These are phyloP conservation scores for Trichoderma afroharzianum DNA, from an alignment of 2,329 filamentous ascomycete genomes.

Conservation along the genomic window DNA sequence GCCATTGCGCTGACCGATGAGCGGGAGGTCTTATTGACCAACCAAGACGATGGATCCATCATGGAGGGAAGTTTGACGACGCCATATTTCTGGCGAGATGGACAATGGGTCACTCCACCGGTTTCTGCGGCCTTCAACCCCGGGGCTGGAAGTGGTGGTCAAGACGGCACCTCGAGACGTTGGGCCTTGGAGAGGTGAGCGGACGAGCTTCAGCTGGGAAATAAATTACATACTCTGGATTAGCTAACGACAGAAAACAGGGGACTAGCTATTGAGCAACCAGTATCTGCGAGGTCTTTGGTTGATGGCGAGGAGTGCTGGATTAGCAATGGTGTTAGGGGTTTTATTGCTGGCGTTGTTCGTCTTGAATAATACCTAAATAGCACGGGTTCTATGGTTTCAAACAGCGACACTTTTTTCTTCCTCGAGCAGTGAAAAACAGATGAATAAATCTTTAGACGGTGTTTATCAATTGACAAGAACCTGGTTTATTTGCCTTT, in stretches of 20 bases:
- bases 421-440: neutral
- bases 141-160: conserved; percentile 63
- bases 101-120: conserved; percentile 76
- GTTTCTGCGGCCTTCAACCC: conserved; percentile 42
- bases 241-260: conserved; percentile 30
- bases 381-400: neutral
- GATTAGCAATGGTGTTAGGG: conserved; percentile 84
- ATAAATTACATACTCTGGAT: neutral
- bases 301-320: conserved; percentile 74
- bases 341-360: conserved; percentile 59
- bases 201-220: neutral
- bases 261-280: conserved; percentile 61
- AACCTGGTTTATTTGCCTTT: neutral
- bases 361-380: conserved; percentile 25
- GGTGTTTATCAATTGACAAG: neutral
- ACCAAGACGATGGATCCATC: conserved; percentile 55
- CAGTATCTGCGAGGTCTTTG: conserved; percentile 57
- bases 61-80: conserved; percentile 87
- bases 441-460: neutral
- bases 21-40: conserved; percentile 74
- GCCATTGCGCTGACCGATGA: conserved; percentile 48
- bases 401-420: neutral
- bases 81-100: conserved; percentile 72
- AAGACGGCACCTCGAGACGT: conserved; percentile 75
- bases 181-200: conserved; percentile 72